Conservation (phyloP, 495 filamentous ascomycete genomes). For the Pyrenopolyporus hunteri region DNA sequence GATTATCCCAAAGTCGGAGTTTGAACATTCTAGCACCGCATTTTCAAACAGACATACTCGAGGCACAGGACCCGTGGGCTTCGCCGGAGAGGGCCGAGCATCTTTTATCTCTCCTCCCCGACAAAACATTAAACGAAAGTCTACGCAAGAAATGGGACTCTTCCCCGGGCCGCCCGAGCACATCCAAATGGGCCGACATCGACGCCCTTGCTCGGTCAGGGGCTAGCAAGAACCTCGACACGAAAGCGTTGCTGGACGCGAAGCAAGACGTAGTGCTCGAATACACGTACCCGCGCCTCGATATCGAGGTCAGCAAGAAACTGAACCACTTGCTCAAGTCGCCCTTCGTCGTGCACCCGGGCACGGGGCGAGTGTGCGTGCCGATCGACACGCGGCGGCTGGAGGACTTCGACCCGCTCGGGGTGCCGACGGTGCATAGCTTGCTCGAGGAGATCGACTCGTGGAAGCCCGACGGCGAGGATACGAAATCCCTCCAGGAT, state of each 20-base stretch:
- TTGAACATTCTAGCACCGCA: conserved; percentile 69
- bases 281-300: conserved; percentile 97
- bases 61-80: conserved; percentile 85
- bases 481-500: conserved; percentile 64
- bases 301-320: conserved; percentile 95
- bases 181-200: conserved; percentile 91
- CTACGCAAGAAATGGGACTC: conserved; percentile 90
- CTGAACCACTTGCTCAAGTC: conserved; percentile 96
- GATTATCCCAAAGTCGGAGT: conserved; percentile 65
- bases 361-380: conserved; percentile 92
- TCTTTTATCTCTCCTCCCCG: conserved; percentile 79
- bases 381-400: conserved; percentile 76
- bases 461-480: conserved; percentile 53
- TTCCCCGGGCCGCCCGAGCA: conserved; percentile 72
- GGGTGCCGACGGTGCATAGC: conserved; percentile 83
- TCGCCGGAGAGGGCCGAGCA: conserved; percentile 68
- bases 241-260: conserved; percentile 74
- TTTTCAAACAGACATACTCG: conserved; percentile 81
- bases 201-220: conserved; percentile 78
- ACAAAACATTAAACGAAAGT: conserved; percentile 72
- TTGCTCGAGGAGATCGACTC: conserved; percentile 81
- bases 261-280: conserved; percentile 95
- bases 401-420: conserved; percentile 84
- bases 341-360: conserved; percentile 95
- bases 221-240: conserved; percentile 67